These are phyloP conservation scores for Alternaria conjuncta DNA, from an alignment of 2,329 filamentous ascomycete species.

Conservation along the genomic window DNA sequence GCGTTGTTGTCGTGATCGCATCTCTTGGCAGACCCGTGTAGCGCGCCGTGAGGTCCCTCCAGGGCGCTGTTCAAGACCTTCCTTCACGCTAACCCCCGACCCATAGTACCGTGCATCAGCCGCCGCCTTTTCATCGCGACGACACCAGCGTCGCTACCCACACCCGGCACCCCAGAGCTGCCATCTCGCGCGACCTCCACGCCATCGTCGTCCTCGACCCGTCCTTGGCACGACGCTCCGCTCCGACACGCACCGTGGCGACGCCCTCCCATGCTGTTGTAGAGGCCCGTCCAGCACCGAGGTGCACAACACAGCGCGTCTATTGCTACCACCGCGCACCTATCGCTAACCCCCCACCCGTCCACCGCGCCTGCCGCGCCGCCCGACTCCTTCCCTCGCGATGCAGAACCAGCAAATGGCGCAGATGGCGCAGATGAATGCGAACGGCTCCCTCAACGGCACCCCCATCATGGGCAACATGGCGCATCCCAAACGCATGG, in stretches of 20 bases:
- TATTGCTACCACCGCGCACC: slow-evolving; percentile 19
- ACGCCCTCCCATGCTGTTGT: slow-evolving; percentile 42
- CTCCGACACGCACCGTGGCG: slow-evolving; percentile 30
- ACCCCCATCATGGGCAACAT: slow-evolving; percentile 71
- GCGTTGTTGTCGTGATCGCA: slow-evolving; percentile 13
- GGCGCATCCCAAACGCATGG: slow-evolving; percentile 41
- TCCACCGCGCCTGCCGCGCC: slow-evolving; percentile 28
- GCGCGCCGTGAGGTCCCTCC: slow-evolving; percentile 13
- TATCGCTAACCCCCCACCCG: slow-evolving; percentile 17
- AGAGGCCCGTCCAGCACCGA: slow-evolving; percentile 31
- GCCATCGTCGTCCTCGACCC: not conserved
- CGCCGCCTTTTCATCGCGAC: slow-evolving; percentile 23
- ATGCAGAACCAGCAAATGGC: slow-evolving; percentile 61
- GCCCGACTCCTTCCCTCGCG: slow-evolving; percentile 20
- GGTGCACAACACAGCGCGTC: slow-evolving; percentile 29
- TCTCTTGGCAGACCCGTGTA: slow-evolving; percentile 15
- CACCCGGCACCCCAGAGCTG: slow-evolving; percentile 4
- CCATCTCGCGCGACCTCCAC: slow-evolving; percentile 14
- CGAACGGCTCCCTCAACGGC: slow-evolving; percentile 67
- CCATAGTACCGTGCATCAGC: slow-evolving; percentile 21
- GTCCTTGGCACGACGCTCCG: slow-evolving; percentile 21
- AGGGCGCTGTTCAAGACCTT: slow-evolving; percentile 12
- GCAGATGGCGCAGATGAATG: slow-evolving; percentile 72
- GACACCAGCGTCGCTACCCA: slow-evolving; percentile 15
- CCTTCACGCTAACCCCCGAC: slow-evolving; percentile 19